A percentile compares a stretch with the other conserved stretches of the same genome.
Conservation (phyloP, 1,139 yeast species). For the Neolecta irregularis region DNA sequence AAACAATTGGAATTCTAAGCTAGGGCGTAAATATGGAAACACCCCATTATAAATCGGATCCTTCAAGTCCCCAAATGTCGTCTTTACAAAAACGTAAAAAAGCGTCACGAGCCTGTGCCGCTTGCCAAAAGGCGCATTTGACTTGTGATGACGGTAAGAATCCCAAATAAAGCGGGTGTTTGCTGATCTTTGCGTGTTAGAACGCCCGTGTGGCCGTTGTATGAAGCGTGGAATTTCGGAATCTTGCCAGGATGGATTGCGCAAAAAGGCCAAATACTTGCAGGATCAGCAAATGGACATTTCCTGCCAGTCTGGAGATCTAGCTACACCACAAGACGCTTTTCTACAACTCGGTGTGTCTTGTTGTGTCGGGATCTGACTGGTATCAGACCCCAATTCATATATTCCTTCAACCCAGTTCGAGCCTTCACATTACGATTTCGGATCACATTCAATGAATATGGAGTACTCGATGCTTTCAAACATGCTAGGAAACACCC, state of each 20-base stretch:
- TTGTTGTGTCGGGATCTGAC: background rate
- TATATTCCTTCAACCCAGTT: no score
- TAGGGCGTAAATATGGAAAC: no score
- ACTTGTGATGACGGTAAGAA: conserved; percentile 51
- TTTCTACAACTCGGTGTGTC: no score
- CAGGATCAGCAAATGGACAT: conserved; percentile 18
- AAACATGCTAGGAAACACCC: conserved; percentile 36
- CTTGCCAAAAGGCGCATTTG: conserved; percentile 79
- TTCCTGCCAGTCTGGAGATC: background rate
- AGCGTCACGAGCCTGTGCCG: conserved; percentile 76
- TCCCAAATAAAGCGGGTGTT: background rate
- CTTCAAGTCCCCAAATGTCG: no score
- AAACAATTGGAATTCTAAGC: no score
- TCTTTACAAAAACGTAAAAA: conserved; percentile 40
- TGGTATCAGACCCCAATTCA: background rate
- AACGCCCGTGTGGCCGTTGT: conserved; percentile 74
- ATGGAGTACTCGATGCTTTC: conserved; percentile 67
- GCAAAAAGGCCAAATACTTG: conserved; percentile 72
- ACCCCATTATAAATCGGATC: no score
- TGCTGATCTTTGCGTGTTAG: conserved; percentile 3
- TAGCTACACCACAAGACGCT: conserved; percentile 1
- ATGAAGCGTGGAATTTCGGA: conserved; percentile 47
- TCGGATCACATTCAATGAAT: conserved; percentile 68
- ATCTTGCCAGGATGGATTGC: conserved; percentile 80
- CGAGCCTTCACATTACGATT: conserved; percentile 19